Conservation (phyloP, 2,329 filamentous ascomycete genomes). For the Colletotrichum sidae region DNA sequence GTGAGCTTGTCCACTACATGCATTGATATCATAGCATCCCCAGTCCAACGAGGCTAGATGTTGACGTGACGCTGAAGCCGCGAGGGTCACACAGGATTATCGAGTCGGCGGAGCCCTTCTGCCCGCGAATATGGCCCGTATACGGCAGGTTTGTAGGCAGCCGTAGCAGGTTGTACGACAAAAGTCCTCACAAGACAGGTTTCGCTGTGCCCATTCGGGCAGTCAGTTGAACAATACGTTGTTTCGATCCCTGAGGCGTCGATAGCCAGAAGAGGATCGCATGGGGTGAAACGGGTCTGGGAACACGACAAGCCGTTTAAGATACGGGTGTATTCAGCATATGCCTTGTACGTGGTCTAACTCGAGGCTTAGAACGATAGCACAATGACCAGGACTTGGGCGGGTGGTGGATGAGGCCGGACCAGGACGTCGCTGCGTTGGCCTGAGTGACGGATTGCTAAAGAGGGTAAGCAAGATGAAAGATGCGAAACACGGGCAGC, state of each 20-base stretch:
- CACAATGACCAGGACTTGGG: constrained; percentile 3
- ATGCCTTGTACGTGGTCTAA: no score
- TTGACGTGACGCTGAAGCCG: constrained; percentile 18
- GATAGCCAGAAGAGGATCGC: constrained; percentile 9
- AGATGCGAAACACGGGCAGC: constrained; percentile 33
- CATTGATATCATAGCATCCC: constrained; percentile 1
- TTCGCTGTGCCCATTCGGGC: constrained; percentile 22
- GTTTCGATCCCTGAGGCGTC: constrained; percentile 22
- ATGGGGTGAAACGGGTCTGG: constrained; percentile 32
- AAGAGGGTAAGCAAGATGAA: constrained; percentile 26
- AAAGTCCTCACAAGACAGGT: constrained; percentile 16
- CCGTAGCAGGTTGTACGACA: constrained; percentile 16
- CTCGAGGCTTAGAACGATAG: not conserved
- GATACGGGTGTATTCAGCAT: not conserved
- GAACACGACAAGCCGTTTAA: constrained; percentile 9
- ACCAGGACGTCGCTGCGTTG: constrained; percentile 4
- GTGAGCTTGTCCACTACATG: constrained; percentile 1
- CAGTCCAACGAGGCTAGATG: constrained; percentile 3
- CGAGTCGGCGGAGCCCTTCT: not conserved
- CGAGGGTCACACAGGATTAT: not conserved
- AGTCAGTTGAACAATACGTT: constrained; percentile 3
- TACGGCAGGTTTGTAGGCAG: constrained; percentile 1
- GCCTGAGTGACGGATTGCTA: constrained; percentile 3
- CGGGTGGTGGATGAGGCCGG: constrained; percentile 11
- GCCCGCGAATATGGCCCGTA: not conserved